phyloP scores from a whole-genome alignment of 78 protist genomes.

The Dictyostelium brefeldianum region DNA sequence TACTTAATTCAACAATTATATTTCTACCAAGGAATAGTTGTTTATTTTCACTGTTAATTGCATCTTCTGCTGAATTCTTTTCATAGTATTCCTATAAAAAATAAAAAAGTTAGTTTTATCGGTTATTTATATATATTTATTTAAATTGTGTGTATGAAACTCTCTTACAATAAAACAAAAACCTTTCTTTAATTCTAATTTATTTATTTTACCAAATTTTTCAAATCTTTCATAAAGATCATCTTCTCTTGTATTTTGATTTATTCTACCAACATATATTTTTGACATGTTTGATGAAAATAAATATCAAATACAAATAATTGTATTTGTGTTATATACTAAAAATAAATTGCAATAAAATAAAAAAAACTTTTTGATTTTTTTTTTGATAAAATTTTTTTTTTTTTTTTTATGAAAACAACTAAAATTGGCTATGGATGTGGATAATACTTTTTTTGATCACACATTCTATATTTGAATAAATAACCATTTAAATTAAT shows the following conservation, averaged over 20 bases:
- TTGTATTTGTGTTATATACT: too few species aligned
- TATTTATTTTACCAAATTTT: slow-evolving; percentile 42
- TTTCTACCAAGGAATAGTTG: slow-evolving; percentile 39
- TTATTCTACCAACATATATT: slow-evolving; percentile 51
- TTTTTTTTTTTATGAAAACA: too few species aligned
- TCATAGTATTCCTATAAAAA: slow-evolving; percentile 33
- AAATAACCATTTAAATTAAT: too few species aligned
- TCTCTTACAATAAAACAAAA: slow-evolving; percentile 59
- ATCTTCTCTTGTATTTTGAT: slow-evolving; percentile 28
- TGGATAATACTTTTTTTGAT: too few species aligned
- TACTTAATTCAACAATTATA: slow-evolving; percentile 46
- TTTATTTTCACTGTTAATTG: slow-evolving; percentile 19
- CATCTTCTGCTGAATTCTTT: slow-evolving; percentile 42
- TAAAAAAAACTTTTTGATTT: neutral
- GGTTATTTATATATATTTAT: neutral
- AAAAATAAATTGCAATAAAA: neutral
- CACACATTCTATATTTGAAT: too few species aligned
- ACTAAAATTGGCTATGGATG: too few species aligned
- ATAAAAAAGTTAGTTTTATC: neutral
- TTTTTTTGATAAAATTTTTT: too few species aligned
- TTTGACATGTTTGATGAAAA: slow-evolving; percentile 37
- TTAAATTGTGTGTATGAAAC: neutral
- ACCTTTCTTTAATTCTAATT: slow-evolving; percentile 45
- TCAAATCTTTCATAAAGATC: slow-evolving; percentile 13
- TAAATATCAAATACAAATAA: neutral